phyloP scores from a whole-genome alignment of 345 rosid species.

The Kernera saxatilis region DNA sequence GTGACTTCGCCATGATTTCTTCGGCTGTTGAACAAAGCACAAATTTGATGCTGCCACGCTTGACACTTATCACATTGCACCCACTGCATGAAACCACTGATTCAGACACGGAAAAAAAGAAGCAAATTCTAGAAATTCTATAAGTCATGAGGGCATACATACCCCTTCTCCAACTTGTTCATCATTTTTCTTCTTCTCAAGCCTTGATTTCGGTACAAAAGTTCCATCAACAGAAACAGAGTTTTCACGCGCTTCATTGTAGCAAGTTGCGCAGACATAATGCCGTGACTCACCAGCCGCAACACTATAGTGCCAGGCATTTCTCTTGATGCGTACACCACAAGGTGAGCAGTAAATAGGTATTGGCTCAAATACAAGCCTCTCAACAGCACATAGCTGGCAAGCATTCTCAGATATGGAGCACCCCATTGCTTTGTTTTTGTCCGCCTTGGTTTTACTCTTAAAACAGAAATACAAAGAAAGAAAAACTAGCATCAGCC shows the following conservation, averaged over 20 bases:
- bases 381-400: constrained; percentile 90
- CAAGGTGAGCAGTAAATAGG: constrained; percentile 87
- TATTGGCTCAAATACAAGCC: constrained; percentile 80
- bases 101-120: not conserved
- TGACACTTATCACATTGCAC: constrained; percentile 98
- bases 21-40: constrained; percentile 85
- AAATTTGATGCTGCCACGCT: constrained; percentile 94
- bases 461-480: constrained; percentile 28
- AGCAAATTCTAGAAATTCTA: not conserved
- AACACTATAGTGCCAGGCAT: constrained; percentile 66
- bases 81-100: constrained; percentile 59
- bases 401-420: constrained; percentile 78
- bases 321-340: constrained; percentile 89
- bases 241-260: constrained; percentile 72
- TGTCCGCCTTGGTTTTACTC: constrained; percentile 89
- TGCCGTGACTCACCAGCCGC: constrained; percentile 76
- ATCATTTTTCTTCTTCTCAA: constrained; percentile 91
- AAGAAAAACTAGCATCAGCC: not conserved
- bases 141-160: not conserved
- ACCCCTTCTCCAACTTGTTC: constrained; percentile 94
- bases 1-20: constrained; percentile 84
- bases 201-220: constrained; percentile 48
- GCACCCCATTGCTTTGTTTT: constrained; percentile 86
- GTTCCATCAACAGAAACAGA: constrained; percentile 53
- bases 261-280: constrained; percentile 75